Evolutionary conservation across 768 basidiomycete genomes (phyloP), one percentile per base, ranked within the genome.

Genomic region (Pisolithus tinctorius): DNA sequence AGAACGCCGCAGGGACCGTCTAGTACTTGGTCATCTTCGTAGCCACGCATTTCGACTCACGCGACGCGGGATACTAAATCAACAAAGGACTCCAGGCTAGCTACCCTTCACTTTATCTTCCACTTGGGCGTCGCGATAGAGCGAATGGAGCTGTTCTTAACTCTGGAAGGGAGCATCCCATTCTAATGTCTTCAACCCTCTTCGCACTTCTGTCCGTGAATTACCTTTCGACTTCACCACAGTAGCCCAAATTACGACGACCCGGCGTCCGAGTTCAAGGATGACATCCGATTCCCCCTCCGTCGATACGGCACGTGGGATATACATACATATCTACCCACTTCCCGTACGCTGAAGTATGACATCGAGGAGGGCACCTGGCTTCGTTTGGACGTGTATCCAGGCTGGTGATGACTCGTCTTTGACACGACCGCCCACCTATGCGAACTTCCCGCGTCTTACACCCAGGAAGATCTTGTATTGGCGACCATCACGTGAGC

Each of bases 361-460:
- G 80, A 86, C 50, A 85, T 87, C 13, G 70, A 75, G 39, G 83
- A 87, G 61, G 20, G 20, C 20, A 20, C 20, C 20, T 20, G 20
- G 20, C 20, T 20, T 20, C 20, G 20, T 20, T 20, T 88, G 27
- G 86, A 87, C 59, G 84, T 86, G 2, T 80, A 85, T 54, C 82
- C 83, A n/a, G 67, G 69, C 48, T 75, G 84, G 86, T 10, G 86
- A 88, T 56, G 76, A 20, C 20, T 88, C 41, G 74, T 86, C 7
- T 87, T 86, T 50, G 86, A 86, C 62, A 84, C 87, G 77, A 65
- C 82, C 5, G 86, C 86, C 4, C 84, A 88, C 60, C 60, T 88
- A 27, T 87, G 86, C 63, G 87, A 86, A 57, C 71, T 88, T 43
- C 76, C 84, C 23, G 77, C 74, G 0, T 27, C 53, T 47, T 61